Evolutionary conservation across 2,329 filamentous ascomycete genomes (phyloP), one percentile per base, ranked within the genome.

Genomic region (Diplocarpon mali): DNA sequence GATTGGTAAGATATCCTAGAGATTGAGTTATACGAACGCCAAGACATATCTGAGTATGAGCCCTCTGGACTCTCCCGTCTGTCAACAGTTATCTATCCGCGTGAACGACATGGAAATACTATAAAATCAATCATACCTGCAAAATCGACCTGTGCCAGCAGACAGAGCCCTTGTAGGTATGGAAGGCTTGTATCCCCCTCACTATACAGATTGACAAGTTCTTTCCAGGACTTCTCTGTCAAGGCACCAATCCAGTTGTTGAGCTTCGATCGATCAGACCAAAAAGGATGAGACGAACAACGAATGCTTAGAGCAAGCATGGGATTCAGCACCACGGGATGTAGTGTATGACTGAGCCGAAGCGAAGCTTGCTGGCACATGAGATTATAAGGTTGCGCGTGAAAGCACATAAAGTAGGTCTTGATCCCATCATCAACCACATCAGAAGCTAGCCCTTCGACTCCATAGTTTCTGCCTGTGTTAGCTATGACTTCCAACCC

Each of bases 91-190:
- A 32, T 32, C 10, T 12, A 12, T 32, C 3, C 5, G 30, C n/a
- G 30, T 12, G 30, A 32, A 32, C 3, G 30, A 3, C 4, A 32
- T 32, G 11, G 11, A 3, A 6, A 3, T 1, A 14, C 11, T 27
- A 11, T 24, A 7, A 20, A 7, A 16, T n/a, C 14, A 2, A 13
- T 3, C 43, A 24, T 46, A 52, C 49, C 50, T 24, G 50, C 47
- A 38, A 52, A 52, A 28, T 52, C 50, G 20, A 52, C 50, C 29
- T 50, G 47, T 9, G 50, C 50, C n/a, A 52, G 24, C 5, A 52
- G 43, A 37, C 47, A 52, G 10, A 52, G 45, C 7, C 47, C 50
- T 32, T 52, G 50, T 6, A 52, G 29, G 30, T 52, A 52, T 15
- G 36, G 14, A 13, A 50, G 38, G 28, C 45, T 44, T 15, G 47